phyloP scores from a whole-genome alignment of 768 basidiomycete species.

The Lactifluus rugatus region DNA sequence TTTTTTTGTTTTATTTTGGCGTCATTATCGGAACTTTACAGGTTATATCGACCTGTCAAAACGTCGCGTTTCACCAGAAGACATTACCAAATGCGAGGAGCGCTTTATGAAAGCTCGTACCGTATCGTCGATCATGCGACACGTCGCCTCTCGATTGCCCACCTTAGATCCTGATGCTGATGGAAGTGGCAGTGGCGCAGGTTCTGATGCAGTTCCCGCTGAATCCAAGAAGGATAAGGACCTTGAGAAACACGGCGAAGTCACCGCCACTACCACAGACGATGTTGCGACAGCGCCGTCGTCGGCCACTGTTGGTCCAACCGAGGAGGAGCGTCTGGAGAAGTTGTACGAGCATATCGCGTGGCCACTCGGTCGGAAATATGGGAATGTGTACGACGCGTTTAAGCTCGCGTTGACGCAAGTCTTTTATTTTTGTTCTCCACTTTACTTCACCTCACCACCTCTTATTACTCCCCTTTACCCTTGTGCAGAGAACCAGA shows the following conservation, averaged over 20 bases:
- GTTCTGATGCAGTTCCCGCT: conserved; percentile 19
- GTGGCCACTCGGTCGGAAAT: conserved; percentile 89
- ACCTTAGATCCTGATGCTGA: conserved; percentile 28
- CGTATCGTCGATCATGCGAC: conserved; percentile 86
- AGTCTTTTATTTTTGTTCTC: conserved; percentile 25
- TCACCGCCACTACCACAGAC: conserved; percentile 36
- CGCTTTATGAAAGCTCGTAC: conserved; percentile 97
- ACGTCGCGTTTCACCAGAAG: conserved; percentile 94
- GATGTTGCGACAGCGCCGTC: conserved; percentile 29
- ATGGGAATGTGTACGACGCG: conserved; percentile 94
- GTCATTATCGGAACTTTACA: conserved; percentile 25
- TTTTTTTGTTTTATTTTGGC: background rate
- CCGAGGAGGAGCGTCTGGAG: conserved; percentile 76
- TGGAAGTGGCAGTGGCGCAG: conserved; percentile 20
- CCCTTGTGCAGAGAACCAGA: conserved; percentile 51
- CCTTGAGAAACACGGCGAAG: conserved; percentile 36
- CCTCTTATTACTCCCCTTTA: background rate
- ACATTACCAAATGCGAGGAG: conserved; percentile 98
- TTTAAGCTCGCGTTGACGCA: conserved; percentile 96
- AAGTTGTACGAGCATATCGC: conserved; percentile 81
- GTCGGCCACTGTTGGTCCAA: conserved; percentile 28
- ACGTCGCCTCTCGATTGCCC: conserved; percentile 78
- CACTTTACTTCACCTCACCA: background rate
- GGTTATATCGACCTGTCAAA: conserved; percentile 99
- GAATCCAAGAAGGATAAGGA: conserved; percentile 30